Conservation (phyloP, 2,329 filamentous ascomycete genomes). For the Arthrobotrys megalospora region DNA sequence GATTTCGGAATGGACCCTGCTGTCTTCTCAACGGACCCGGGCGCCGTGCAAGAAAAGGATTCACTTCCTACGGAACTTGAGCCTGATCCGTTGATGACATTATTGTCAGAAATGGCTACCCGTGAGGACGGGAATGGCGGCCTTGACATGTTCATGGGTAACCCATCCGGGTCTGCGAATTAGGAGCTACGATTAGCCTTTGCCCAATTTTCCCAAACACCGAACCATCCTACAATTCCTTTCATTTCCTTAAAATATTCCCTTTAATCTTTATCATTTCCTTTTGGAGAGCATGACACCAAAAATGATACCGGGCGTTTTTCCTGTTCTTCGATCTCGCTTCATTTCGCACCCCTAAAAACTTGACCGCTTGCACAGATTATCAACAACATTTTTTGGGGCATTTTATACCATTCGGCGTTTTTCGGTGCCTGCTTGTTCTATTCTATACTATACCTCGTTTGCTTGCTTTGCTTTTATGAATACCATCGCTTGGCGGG, state of each 20-base stretch:
- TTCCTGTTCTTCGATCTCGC: slow-evolving; percentile 25
- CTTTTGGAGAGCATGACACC: slow-evolving; percentile 33
- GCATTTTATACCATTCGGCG: slow-evolving; percentile 56
- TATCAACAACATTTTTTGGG: slow-evolving; percentile 20
- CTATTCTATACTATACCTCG: slow-evolving; percentile 11
- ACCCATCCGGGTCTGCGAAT: slow-evolving; percentile 49
- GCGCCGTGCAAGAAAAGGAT: slow-evolving; percentile 52
- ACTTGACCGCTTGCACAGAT: slow-evolving; percentile 21
- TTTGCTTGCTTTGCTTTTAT: slow-evolving; percentile 14
- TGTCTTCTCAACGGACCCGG: slow-evolving; percentile 48
- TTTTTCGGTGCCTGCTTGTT: slow-evolving; percentile 42
- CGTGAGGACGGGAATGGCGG: slow-evolving; percentile 48
- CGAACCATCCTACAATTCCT: background rate
- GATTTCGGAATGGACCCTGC: slow-evolving; percentile 58
- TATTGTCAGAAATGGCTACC: slow-evolving; percentile 58
- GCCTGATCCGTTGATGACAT: slow-evolving; percentile 56
- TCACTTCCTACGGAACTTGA: slow-evolving; percentile 52
- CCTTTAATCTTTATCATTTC: slow-evolving; percentile 5
- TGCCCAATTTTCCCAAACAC: background rate
- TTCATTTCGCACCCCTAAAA: slow-evolving; percentile 23
- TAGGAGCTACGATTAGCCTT: slow-evolving; percentile 7
- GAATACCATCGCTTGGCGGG: slow-evolving; percentile 44
- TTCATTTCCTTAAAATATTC: slow-evolving; percentile 16
- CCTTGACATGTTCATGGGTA: slow-evolving; percentile 60
- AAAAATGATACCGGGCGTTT: slow-evolving; percentile 54